Conservation (phyloP, 1,284 basidiomycete species). For the Naganishia liquefaciens region DNA sequence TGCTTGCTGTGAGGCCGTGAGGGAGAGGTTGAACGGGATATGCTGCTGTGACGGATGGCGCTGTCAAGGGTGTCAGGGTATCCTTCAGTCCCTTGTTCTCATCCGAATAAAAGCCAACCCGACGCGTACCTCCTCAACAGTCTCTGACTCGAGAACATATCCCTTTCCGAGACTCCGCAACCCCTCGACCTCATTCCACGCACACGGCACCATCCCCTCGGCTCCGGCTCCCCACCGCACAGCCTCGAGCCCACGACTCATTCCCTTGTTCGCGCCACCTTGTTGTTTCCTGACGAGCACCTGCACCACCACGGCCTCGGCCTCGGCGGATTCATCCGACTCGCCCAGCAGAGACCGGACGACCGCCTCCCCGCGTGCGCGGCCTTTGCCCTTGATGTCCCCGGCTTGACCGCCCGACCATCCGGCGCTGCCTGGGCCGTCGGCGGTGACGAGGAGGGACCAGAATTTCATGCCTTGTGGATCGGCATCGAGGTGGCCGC, state of each 20-base stretch:
- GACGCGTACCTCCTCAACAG: slow-evolving; percentile 24
- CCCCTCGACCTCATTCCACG: slow-evolving; percentile 23
- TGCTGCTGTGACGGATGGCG: slow-evolving; percentile 34
- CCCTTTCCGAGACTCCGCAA: slow-evolving; percentile 13
- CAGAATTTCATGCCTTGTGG: slow-evolving; percentile 38
- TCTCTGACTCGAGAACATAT: background rate
- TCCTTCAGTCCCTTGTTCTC: no score
- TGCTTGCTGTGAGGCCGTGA: slow-evolving; percentile 79
- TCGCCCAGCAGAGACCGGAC: slow-evolving; percentile 1
- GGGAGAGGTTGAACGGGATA: slow-evolving; percentile 73
- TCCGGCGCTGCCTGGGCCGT: slow-evolving; percentile 8
- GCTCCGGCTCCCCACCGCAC: background rate
- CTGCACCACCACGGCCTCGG: slow-evolving; percentile 39
- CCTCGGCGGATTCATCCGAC: background rate
- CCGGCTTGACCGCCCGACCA: slow-evolving; percentile 9
- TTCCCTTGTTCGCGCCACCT: slow-evolving; percentile 51
- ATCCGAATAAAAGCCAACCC: no score
- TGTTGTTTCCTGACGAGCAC: slow-evolving; percentile 47
- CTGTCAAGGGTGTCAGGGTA: no score
- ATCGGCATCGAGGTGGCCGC: slow-evolving; percentile 18
- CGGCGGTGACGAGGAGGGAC: slow-evolving; percentile 41
- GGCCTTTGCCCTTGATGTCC: slow-evolving; percentile 21
- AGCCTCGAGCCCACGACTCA: slow-evolving; percentile 42
- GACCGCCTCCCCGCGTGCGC: slow-evolving; percentile 12
- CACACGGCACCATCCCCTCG: slow-evolving; percentile 8